These are phyloP conservation scores for Ogataea glucozyma DNA, from an alignment of 805 yeast genomes.

Conservation along the genomic window DNA sequence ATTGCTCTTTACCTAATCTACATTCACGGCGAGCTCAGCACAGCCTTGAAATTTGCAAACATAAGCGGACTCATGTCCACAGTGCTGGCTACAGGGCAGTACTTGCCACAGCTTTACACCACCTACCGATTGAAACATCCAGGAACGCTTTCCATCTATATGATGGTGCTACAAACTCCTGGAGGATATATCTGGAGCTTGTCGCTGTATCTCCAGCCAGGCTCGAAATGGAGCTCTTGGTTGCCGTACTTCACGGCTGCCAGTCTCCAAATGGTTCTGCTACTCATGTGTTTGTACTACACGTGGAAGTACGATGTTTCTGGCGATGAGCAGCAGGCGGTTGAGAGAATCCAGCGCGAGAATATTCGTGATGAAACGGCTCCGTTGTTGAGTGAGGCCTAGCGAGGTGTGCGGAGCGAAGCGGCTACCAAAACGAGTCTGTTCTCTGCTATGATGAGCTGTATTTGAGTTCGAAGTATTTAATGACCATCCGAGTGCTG, in stretches of 20 bases:
- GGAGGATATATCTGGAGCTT: slow-evolving; percentile 83
- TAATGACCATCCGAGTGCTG: too few species aligned
- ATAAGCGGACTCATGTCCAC: slow-evolving; percentile 67
- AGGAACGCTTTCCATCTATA: slow-evolving; percentile 74
- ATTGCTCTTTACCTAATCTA: slow-evolving; percentile 37
- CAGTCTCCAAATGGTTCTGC: slow-evolving; percentile 57
- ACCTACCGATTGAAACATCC: slow-evolving; percentile 71
- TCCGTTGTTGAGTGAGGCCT: slow-evolving; percentile 9
- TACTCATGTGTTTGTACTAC: slow-evolving; percentile 62
- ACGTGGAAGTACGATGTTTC: slow-evolving; percentile 26
- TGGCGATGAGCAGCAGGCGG: slow-evolving; percentile 26
- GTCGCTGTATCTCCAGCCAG: slow-evolving; percentile 69
- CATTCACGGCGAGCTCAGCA: slow-evolving; percentile 15
- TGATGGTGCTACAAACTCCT: slow-evolving; percentile 88
- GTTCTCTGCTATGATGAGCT: too few species aligned
- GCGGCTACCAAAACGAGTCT: slow-evolving; percentile 1
- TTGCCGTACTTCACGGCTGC: slow-evolving; percentile 77
- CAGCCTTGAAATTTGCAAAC: slow-evolving; percentile 48
- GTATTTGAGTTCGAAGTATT: too few species aligned
- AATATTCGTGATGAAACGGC: slow-evolving; percentile 17
- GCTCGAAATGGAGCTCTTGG: slow-evolving; percentile 87
- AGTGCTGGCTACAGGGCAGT: slow-evolving; percentile 63
- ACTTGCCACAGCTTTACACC: slow-evolving; percentile 75
- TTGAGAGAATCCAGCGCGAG: slow-evolving; percentile 17
- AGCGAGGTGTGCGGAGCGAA: neutral